Evolutionary conservation across 2,329 filamentous ascomycete genomes (phyloP).

Genomic region (Apiospora hydei): DNA sequence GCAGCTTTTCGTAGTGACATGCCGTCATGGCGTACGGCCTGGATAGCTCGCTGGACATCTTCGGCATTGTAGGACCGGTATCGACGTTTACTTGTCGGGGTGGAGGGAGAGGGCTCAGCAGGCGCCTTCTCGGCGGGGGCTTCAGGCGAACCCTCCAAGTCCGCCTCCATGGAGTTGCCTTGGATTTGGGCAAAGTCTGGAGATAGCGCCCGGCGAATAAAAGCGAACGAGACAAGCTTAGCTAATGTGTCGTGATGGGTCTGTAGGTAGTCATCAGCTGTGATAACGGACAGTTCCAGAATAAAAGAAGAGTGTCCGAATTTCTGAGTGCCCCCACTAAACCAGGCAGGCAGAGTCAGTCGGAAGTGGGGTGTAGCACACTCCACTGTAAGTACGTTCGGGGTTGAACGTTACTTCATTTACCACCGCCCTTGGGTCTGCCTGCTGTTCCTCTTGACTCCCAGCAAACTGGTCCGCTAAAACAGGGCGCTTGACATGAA

Average conservation of each 20-base stretch:
- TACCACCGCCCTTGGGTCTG: too few relatives aligned
- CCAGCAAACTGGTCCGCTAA: neutral
- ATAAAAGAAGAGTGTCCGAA: slow-evolving; percentile 1
- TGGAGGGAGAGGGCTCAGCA: neutral
- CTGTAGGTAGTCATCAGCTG: neutral
- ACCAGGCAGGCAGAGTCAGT: neutral
- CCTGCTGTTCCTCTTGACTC: too few relatives aligned
- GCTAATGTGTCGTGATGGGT: neutral
- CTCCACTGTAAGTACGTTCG: neutral
- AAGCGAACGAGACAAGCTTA: neutral
- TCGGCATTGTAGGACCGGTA: slow-evolving; percentile 36
- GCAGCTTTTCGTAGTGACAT: slow-evolving; percentile 36
- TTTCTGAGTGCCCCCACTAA: neutral
- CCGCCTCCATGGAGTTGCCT: neutral
- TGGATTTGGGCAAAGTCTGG: neutral
- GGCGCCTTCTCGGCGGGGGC: neutral
- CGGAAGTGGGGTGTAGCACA: neutral
- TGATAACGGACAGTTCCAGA: neutral
- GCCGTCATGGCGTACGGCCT: slow-evolving; percentile 34
- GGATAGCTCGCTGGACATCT: slow-evolving; percentile 31
- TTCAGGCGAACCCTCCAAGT: neutral
- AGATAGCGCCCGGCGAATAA: neutral
- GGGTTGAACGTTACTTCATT: too few relatives aligned
- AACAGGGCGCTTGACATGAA: neutral
- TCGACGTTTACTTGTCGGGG: neutral